A percentile compares a stretch with the other conserved stretches of the same genome.
Evolutionary conservation across 306 rosid genomes (phyloP).

Genomic region (Vigna mungo): DNA sequence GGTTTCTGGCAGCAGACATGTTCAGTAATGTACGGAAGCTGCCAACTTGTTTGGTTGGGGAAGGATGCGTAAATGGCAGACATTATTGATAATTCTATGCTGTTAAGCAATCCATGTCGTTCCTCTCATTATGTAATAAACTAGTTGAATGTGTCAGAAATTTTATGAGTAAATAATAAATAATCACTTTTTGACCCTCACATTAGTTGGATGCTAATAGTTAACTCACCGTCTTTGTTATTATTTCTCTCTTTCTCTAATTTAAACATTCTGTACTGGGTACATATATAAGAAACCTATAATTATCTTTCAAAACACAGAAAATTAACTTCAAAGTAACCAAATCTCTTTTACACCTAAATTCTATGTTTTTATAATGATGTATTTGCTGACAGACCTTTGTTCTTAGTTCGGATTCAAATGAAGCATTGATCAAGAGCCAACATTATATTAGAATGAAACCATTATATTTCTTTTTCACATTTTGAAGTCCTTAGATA

Average conservation of each 20-base stretch:
- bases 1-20: slow-evolving; percentile 63
- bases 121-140: slow-evolving; percentile 53
- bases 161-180: slow-evolving; percentile 39
- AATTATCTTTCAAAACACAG: background rate
- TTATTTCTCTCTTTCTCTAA: background rate
- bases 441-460: background rate
- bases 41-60: slow-evolving; percentile 77
- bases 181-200: slow-evolving; percentile 34
- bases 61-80: slow-evolving; percentile 80
- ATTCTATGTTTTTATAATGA: background rate
- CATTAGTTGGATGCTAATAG: slow-evolving; percentile 42
- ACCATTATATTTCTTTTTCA: background rate
- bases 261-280: background rate
- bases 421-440: background rate
- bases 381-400: slow-evolving; percentile 51
- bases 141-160: slow-evolving; percentile 48
- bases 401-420: slow-evolving; percentile 36
- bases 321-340: background rate
- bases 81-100: slow-evolving; percentile 63
- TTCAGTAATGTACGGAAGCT: slow-evolving; percentile 70
- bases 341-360: background rate
- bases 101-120: slow-evolving; percentile 57
- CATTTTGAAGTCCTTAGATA: background rate
- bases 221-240: background rate
- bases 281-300: background rate